These are phyloP conservation scores for Lecanicillium sp. DNA, from an alignment of 2,329 filamentous ascomycete species.

Conservation along the genomic window DNA sequence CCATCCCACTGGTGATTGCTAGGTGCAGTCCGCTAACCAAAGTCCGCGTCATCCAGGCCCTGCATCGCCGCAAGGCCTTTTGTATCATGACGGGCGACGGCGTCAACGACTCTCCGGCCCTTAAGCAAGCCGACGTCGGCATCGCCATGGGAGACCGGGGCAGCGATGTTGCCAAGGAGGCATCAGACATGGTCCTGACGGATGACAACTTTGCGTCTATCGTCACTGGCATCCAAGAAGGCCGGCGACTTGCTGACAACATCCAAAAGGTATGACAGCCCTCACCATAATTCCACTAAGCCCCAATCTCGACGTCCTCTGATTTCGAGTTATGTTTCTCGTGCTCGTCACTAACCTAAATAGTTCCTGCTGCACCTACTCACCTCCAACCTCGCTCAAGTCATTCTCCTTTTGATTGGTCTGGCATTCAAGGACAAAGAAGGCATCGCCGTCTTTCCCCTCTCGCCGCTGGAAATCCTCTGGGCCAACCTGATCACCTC, in stretches of 20 bases:
- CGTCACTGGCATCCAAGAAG: conserved; percentile 65
- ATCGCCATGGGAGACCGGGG: conserved; percentile 69
- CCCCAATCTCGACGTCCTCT: too few species aligned
- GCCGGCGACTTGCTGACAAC: conserved; percentile 64
- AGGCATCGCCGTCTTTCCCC: conserved; percentile 59
- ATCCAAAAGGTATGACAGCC: conserved; percentile 57
- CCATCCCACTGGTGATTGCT: conserved; percentile 61
- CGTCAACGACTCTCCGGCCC: conserved; percentile 67
- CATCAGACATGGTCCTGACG: conserved; percentile 80
- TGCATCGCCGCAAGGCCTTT: conserved; percentile 61
- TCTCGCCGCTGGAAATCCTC: conserved; percentile 67
- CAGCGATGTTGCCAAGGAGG: conserved; percentile 71
- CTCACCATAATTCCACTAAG: neutral
- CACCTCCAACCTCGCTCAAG: conserved; percentile 65
- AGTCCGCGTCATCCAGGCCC: conserved; percentile 69
- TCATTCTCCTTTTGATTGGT: conserved; percentile 61
- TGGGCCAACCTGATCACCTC: conserved; percentile 74
- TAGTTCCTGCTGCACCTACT: conserved; percentile 60
- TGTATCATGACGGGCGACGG: conserved; percentile 72
- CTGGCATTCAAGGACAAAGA: conserved; percentile 60
- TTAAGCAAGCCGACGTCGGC: conserved; percentile 68
- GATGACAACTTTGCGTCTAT: conserved; percentile 86
- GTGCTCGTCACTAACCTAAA: conserved; percentile 14
- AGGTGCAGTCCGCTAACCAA: conserved; percentile 66
- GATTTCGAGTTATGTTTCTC: neutral